Percentiles rank a stretch among this genome's conserved stretches.
Conservation (phyloP, 1,284 basidiomycete species). For the Trametes sp. region DNA sequence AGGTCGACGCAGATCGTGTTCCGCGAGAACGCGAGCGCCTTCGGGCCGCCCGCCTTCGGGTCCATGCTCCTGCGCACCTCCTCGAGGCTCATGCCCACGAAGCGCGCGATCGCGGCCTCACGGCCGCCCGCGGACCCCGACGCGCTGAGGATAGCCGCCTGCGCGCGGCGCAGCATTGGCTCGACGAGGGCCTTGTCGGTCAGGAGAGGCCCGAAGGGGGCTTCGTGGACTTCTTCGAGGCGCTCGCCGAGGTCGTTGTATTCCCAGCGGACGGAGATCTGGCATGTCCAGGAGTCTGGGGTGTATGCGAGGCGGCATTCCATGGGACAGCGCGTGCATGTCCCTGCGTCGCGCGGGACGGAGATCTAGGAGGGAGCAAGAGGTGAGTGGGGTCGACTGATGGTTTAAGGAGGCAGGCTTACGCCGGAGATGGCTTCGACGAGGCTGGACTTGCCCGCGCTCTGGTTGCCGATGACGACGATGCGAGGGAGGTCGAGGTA, state of each 20-base stretch:
- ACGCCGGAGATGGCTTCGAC: slow-evolving; percentile 68
- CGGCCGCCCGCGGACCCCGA: neutral
- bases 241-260: slow-evolving; percentile 27
- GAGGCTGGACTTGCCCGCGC: slow-evolving; percentile 49
- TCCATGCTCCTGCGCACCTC: slow-evolving; percentile 22
- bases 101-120: neutral
- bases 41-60: slow-evolving; percentile 20
- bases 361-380: slow-evolving; percentile 26
- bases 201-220: slow-evolving; percentile 46
- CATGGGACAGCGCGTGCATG: slow-evolving; percentile 41
- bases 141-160: slow-evolving; percentile 50
- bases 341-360: slow-evolving; percentile 33
- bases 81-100: slow-evolving; percentile 15
- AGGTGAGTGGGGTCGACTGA: slow-evolving; percentile 23
- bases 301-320: slow-evolving; percentile 37
- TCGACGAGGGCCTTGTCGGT: slow-evolving; percentile 48
- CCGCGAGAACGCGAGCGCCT: slow-evolving; percentile 47
- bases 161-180: slow-evolving; percentile 51
- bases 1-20: slow-evolving; percentile 56
- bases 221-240: slow-evolving; percentile 43
- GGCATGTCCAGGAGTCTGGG: slow-evolving; percentile 41
- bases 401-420: slow-evolving; percentile 28
- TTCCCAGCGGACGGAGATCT: slow-evolving; percentile 43
- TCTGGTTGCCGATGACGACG: slow-evolving; percentile 41
- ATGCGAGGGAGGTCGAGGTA: slow-evolving; percentile 39